Conservation (phyloP, 805 yeast genomes). For the Yarrowia sp. region DNA sequence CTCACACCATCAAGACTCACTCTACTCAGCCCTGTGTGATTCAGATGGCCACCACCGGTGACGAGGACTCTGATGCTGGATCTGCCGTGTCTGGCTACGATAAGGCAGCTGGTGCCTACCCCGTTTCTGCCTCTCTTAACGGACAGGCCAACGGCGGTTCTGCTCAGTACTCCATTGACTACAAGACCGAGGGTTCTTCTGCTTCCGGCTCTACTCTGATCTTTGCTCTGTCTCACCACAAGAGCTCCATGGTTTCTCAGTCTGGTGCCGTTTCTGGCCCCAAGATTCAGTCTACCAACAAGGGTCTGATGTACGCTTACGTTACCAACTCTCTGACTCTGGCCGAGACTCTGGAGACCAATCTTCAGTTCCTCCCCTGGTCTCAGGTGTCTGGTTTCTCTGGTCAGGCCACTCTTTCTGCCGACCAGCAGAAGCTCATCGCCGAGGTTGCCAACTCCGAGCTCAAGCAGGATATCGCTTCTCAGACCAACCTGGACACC, state of each 20-base stretch:
- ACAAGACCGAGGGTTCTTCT: conserved; percentile 51
- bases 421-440: conserved; percentile 44
- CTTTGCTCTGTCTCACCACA: conserved; percentile 69
- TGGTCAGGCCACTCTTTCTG: conserved; percentile 32
- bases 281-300: conserved; percentile 43
- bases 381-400: conserved; percentile 36
- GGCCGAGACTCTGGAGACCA: conserved; percentile 42
- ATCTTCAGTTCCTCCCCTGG: conserved; percentile 59
- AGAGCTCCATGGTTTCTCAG: conserved; percentile 29
- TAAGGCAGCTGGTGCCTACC: conserved; percentile 66
- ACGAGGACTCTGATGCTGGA: conserved; percentile 37
- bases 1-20: conserved; percentile 41
- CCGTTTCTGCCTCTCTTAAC: conserved; percentile 46
- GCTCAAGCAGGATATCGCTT: conserved; percentile 51
- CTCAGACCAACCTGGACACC: conserved; percentile 66
- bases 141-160: conserved; percentile 49
- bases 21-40: conserved; percentile 43
- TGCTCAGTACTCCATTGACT: conserved; percentile 50
- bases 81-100: conserved; percentile 48
- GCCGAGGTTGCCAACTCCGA: conserved; percentile 52
- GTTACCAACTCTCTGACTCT: conserved; percentile 37
- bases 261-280: conserved; percentile 31
- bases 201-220: conserved; percentile 43
- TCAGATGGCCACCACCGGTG: conserved; percentile 49
- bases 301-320: conserved; percentile 42